Conservation (phyloP, 192 early-diverging fungal species). For the Backusella macrospora region DNA sequence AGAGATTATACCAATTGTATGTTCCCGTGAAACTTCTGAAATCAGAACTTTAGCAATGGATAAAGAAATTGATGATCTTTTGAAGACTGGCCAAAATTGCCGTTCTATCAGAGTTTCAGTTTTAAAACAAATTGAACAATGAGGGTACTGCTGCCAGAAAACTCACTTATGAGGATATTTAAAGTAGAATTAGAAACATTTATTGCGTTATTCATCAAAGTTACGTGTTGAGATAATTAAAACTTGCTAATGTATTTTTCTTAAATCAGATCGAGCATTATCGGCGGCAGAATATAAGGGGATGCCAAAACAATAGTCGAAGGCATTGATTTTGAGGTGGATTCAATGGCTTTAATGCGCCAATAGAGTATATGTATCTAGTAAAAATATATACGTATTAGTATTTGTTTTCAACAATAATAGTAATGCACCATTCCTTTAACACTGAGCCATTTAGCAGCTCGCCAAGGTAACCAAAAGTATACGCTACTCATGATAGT, state of each 20-base stretch:
- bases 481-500: conserved; percentile 11
- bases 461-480: conserved; percentile 4
- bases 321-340: no score
- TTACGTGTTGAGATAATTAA: not conserved
- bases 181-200: not conserved
- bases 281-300: not conserved
- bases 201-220: not conserved
- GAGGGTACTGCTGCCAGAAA: not conserved
- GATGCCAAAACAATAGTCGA: not conserved
- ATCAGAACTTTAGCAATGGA: no score
- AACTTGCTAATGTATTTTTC: not conserved
- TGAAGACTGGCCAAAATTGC: not conserved
- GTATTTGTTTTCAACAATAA: not conserved
- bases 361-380: not conserved
- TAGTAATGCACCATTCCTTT: not conserved
- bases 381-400: not conserved
- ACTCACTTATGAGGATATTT: not conserved
- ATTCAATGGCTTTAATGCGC: not conserved
- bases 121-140: not conserved
- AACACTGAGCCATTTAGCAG: not conserved
- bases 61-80: no score
- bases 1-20: no score
- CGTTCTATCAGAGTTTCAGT: not conserved
- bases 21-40: no score
- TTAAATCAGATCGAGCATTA: not conserved